Evolutionary conservation across 1,139 yeast species (phyloP).

Genomic region (Groenewaldozyma sp.): DNA sequence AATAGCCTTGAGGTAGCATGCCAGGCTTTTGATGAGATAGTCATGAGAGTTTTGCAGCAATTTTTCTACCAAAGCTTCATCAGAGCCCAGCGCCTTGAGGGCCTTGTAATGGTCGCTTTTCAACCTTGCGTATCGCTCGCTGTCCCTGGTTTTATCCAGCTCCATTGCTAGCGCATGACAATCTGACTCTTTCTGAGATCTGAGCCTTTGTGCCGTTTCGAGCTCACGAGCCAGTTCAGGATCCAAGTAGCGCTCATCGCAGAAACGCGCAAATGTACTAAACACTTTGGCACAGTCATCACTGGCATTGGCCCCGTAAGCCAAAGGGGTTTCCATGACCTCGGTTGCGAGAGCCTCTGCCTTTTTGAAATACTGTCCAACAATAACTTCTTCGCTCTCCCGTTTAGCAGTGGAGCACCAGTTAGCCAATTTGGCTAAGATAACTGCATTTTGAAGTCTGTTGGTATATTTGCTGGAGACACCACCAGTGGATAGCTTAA

Average conservation of each 20-base stretch:
- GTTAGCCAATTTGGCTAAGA: conserved; percentile 37
- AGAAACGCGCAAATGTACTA: conserved; percentile 61
- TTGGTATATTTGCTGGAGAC: neutral
- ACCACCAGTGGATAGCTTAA: conserved; percentile 2
- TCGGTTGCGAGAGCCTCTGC: conserved; percentile 24
- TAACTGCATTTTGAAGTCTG: conserved; percentile 13
- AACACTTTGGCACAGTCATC: conserved; percentile 36
- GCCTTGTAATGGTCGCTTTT: conserved; percentile 18
- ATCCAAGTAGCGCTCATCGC: conserved; percentile 56
- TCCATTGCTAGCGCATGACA: conserved; percentile 37
- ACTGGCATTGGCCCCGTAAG: conserved; percentile 5
- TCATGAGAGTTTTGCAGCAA: conserved; percentile 33
- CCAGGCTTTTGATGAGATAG: conserved; percentile 49
- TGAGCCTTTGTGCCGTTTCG: conserved; percentile 34
- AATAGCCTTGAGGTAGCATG: conserved; percentile 50
- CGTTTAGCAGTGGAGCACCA: conserved; percentile 69
- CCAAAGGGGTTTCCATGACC: conserved; percentile 13
- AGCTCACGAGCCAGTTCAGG: conserved; percentile 39
- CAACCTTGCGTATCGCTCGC: conserved; percentile 7
- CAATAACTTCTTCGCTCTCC: conserved; percentile 51
- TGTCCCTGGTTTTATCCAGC: conserved; percentile 26
- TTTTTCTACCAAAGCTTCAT: conserved; percentile 38
- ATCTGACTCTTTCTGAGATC: conserved; percentile 33
- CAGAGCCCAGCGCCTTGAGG: conserved; percentile 41
- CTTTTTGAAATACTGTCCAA: conserved; percentile 47